phyloP scores from a whole-genome alignment of 371 early-diverging fungal genomes.

The Mortierella polycephala region DNA sequence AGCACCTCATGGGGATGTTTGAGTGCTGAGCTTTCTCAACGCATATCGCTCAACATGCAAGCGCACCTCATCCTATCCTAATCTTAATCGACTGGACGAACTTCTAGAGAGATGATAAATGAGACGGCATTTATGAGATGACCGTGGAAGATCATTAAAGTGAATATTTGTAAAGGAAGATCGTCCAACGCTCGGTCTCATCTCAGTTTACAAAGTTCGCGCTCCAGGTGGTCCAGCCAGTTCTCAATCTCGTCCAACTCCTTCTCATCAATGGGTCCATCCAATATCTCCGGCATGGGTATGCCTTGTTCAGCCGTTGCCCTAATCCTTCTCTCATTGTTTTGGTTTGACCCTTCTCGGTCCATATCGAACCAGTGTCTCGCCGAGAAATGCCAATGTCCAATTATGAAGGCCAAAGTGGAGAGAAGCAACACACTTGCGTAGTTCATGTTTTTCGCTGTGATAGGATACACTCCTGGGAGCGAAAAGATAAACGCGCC shows the following conservation, averaged over 20 bases:
- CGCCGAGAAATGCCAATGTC: conserved; percentile 34
- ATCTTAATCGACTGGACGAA: too few relatives aligned
- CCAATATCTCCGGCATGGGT: background rate
- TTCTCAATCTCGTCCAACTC: conserved; percentile 45
- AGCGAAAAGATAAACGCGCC: conserved; percentile 23
- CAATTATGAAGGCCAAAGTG: conserved; percentile 19
- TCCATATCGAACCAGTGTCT: conserved; percentile 23
- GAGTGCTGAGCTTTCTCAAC: too few relatives aligned
- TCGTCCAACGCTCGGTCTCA: background rate
- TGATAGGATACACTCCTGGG: conserved; percentile 23
- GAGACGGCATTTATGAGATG: background rate
- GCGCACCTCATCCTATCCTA: too few relatives aligned
- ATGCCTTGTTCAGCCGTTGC: background rate
- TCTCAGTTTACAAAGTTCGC: conserved; percentile 16
- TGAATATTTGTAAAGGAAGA: background rate
- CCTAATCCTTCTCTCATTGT: background rate
- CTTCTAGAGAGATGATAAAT: too few relatives aligned
- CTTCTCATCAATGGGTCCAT: conserved; percentile 1
- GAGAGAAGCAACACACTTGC: conserved; percentile 17
- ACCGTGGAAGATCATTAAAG: background rate
- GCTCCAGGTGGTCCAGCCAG: conserved; percentile 37
- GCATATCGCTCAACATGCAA: too few relatives aligned
- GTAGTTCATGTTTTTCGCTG: conserved; percentile 37
- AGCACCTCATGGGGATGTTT: too few relatives aligned
- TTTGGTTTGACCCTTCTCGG: too few relatives aligned